Conservation (phyloP, 345 rosid genomes). For the Psidium friedrichsthalianum region DNA sequence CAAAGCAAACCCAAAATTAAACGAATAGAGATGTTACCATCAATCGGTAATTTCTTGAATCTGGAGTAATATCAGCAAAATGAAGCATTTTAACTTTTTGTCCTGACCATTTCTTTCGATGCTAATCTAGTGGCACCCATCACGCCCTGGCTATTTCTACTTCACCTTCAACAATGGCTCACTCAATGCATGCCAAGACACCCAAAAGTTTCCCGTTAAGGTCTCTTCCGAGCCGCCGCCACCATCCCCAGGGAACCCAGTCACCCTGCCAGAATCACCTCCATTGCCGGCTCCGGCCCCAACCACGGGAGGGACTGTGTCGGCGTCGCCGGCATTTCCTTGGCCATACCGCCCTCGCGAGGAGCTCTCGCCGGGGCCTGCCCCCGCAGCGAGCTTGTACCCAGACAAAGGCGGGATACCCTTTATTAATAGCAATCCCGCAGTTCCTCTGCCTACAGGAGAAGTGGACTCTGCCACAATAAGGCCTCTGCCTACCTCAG, state of each 20-base stretch:
- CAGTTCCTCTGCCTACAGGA: conserved; percentile 95
- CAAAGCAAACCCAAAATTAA: not conserved
- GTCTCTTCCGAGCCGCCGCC: conserved; percentile 19
- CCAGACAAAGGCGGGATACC: conserved; percentile 74
- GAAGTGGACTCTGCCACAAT: conserved; percentile 90
- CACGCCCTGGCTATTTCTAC: conserved; percentile 83
- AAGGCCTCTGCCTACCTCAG: conserved; percentile 56
- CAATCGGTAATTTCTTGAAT: not conserved
- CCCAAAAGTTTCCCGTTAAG: conserved; percentile 51
- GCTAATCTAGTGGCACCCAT: conserved; percentile 66
- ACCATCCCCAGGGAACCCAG: conserved; percentile 12
- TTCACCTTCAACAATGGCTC: conserved; percentile 73
- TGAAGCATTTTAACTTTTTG: not conserved
- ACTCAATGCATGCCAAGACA: conserved; percentile 32
- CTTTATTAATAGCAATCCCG: conserved; percentile 87
- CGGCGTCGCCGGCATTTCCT: conserved; percentile 68
- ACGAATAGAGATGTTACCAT: not conserved
- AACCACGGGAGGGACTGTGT: conserved; percentile 38
- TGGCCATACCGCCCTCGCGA: conserved; percentile 80
- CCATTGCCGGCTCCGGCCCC: conserved; percentile 38
- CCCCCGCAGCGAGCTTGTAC: conserved; percentile 27
- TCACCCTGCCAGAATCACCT: conserved; percentile 8
- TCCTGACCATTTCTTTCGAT: not conserved
- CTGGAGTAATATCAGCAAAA: not conserved
- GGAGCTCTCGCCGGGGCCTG: conserved; percentile 48